Evolutionary conservation across 2,329 filamentous ascomycete species (phyloP), one percentile per base, ranked within the genome.

Genomic region (Fusarium piperis): DNA sequence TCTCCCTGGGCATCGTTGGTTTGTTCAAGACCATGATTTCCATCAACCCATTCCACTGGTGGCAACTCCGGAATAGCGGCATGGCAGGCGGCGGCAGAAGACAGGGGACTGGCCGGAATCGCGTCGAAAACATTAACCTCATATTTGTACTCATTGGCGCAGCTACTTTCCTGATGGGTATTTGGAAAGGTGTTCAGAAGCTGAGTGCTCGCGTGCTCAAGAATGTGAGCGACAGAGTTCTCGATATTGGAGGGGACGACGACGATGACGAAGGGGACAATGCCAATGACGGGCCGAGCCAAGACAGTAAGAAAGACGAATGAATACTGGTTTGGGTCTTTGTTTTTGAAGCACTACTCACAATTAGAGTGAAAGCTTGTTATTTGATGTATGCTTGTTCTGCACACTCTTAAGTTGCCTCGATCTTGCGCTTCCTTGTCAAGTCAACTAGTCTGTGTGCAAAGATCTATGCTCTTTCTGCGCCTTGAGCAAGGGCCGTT

Each of bases 351-450:
- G 32, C 13, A 58, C 32, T 20, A 39, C 39, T 53, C 48, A 35
- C 51, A 15, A 36, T 35, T 13, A 57, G 44, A 38, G 26, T n/a
- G 33, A 38, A 30, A 30, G 15, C 39, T 52, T 63, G n/a, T 41
- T 67, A 52, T 26, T 55, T 52, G n/a, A 61, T 65, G 65, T 64
- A n/a, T 55, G 11, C 61, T 62, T 73, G 35, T 70, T 81, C 81
- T 93, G 94, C 94, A 95, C 93, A 92, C 93, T 93, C 92, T 97
- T 97, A 93, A 97, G 94, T 96, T 97, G 93, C 89, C 94, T 94
- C 89, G 88, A 90, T 84, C 83, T 81, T 86, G 79, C 87, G 89
- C 85, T 84, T 88, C 92, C 89, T 89, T 95, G 91, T 90, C 89
- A 90, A 94, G 93, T 91, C 92, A 91, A 96, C 95, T 91, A 96